phyloP scores from a whole-genome alignment of 2,329 filamentous ascomycete species.

The Epichloe coenophiala region DNA sequence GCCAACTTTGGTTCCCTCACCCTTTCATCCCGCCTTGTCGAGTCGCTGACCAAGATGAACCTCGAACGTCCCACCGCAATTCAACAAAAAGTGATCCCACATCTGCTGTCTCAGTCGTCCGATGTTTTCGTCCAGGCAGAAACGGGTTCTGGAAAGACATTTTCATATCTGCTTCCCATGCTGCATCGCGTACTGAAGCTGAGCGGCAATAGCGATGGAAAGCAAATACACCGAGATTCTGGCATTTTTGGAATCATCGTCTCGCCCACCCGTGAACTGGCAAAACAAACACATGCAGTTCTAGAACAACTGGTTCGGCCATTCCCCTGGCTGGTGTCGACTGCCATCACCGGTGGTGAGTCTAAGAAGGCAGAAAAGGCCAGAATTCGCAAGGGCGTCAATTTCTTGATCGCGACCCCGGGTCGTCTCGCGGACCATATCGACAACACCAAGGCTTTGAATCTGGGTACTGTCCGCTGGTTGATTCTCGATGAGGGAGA shows the following conservation, averaged over 20 bases:
- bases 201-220: conserved; percentile 40
- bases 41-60: conserved; percentile 74
- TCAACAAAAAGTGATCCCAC: conserved; percentile 76
- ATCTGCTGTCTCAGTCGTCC: conserved; percentile 64
- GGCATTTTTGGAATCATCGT: conserved; percentile 90
- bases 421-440: conserved; percentile 85
- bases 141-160: conserved; percentile 92
- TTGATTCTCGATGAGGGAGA: conserved; percentile 92
- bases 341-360: conserved; percentile 61
- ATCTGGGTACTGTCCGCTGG: conserved; percentile 84
- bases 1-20: conserved; percentile 80
- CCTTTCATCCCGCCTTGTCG: conserved; percentile 64
- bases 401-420: conserved; percentile 90
- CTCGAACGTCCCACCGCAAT: conserved; percentile 89
- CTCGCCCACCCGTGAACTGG: conserved; percentile 84
- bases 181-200: conserved; percentile 77
- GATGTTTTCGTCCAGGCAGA: conserved; percentile 96
- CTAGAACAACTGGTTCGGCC: conserved; percentile 77
- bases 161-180: conserved; percentile 89
- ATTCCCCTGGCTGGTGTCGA: conserved; percentile 91
- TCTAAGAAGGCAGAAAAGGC: conserved; percentile 77
- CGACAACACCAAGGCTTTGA: conserved; percentile 78
- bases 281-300: conserved; percentile 83
- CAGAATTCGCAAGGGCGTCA: conserved; percentile 83
- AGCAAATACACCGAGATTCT: conserved; percentile 63